Base-by-base conservation (phyloP, 2,329 filamentous ascomycete species). In the Colletotrichum sp. region DNA sequence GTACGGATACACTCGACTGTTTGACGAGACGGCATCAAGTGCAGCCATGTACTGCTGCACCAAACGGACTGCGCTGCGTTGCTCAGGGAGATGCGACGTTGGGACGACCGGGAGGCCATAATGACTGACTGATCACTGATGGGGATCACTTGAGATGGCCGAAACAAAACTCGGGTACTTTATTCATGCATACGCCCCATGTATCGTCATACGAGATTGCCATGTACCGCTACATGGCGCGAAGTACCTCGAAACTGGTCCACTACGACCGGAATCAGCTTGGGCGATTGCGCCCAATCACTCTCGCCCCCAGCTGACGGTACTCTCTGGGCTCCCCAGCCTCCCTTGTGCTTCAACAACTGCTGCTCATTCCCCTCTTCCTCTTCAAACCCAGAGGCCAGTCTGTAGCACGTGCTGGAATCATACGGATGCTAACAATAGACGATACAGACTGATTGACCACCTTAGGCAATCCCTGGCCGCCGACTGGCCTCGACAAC, bases 211-310 rank as follows among this genome's bases (percentile, higher is more conserved):
- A 79, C 79, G 75, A 79, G 61, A 73, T 64, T 76, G 68, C 25
- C 77, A 77, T 78, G 82, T 82, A 82, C 80, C 67, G 71, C 75
- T 82, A 82, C 81, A 80, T 44, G 15, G 4, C 7, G 13, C 7
- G 12, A 79, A 32, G 81, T 82, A 81, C 72, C 79, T 27, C 22
- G 5, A 29, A 29, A 7, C 11, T 57, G 75, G 66, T 75, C 71
- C 61, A 70, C 71, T 72, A 27, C n/a, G 32, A 61, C 61, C 75
- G 71, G 72, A 71, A 67, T 70, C 66, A 71, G 49, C 67, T 66
- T 75, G 61, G 57, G 69, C 63, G 16, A 44, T 36, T 52, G 55
- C 55, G 32, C 68, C 67, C 71, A 78, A 77, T 78, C 71, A 75
- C 74, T 65, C 71, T 44, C 61, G 62, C 61, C 9, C 19, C 25